Evolutionary conservation across 306 rosid species (phyloP).

Genomic region (Sindora glabra): DNA sequence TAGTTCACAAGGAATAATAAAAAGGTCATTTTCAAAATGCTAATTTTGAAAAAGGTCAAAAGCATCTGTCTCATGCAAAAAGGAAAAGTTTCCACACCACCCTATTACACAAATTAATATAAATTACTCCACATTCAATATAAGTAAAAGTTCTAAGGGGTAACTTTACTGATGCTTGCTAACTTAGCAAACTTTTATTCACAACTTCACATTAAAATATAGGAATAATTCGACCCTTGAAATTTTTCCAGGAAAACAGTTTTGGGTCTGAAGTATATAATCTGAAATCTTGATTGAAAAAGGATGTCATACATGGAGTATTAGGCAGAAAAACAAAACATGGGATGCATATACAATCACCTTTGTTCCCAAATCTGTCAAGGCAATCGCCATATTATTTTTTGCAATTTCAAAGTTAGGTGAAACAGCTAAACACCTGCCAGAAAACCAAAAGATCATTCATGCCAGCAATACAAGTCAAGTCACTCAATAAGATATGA

Average conservation of each 20-base stretch:
- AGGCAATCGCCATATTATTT: slow-evolving; percentile 98
- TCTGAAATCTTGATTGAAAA: background rate
- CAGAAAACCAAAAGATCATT: slow-evolving; percentile 18
- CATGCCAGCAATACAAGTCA: background rate
- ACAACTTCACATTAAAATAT: background rate
- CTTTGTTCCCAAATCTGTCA: slow-evolving; percentile 99
- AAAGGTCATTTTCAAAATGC: background rate
- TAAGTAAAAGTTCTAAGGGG: background rate
- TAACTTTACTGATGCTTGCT: background rate
- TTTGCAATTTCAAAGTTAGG: slow-evolving; percentile 99
- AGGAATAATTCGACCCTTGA: background rate
- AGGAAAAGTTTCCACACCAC: background rate
- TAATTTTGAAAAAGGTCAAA: background rate
- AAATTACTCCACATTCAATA: background rate
- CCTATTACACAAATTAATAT: background rate
- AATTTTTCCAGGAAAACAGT: background rate
- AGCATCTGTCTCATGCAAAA: background rate
- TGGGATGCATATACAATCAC: slow-evolving; percentile 24
- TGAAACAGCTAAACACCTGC: slow-evolving; percentile 93
- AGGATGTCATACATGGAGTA: background rate
- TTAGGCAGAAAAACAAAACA: background rate
- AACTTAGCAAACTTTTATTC: slow-evolving; percentile 9
- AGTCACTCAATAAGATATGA: background rate
- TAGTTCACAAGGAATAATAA: background rate
- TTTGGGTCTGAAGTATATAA: background rate